Evolutionary conservation across 2,329 filamentous ascomycete species (phyloP), one percentile per base, ranked within the genome.

Genomic region (Furcasterigmium sp.): DNA sequence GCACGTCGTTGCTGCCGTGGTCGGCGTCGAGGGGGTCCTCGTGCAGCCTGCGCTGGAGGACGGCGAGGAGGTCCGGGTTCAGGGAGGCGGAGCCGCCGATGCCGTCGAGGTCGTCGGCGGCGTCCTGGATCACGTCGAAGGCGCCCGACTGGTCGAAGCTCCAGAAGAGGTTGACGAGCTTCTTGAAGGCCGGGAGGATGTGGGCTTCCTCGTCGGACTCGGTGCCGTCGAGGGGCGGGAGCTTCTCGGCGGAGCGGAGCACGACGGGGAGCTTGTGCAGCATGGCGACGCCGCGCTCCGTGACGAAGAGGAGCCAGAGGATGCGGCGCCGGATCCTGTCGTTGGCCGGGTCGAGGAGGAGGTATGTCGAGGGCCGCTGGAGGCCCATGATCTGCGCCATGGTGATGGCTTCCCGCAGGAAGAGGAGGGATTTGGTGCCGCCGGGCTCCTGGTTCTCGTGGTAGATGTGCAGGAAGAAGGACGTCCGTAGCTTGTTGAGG

Each of bases 381-480:
- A 76, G 56, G 1, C 66, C 58, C 50, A 75, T 62, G 36, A 75
- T 66, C 47, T 76, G 73, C 2, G 72, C 72, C 18, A 73, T 57
- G 0, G 72, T 72, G n/a, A 76, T 70, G 6, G 72, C 69, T 46
- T 76, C 72, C 6, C 73, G 62, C 7, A 76, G 51, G 47, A 71
- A 72, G 8, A 76, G 51, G 7, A 75, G 55, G 3, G 72, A 74
- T 40, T 68, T 67, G 2, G 60, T 62, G 1, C 71, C 69, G 3
- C 72, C 72, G 0, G 69, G 60, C 9, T 60, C 50, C 44, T 67
- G 62, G 42, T 76, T 75, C 51, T 76, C 72, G 48, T 75, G 65
- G 41, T 73, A 75, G 10, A 74, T 67, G 49, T 76, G 73, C 15
- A 76, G 55, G 38, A 75, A 76, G 48, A 76, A 76, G 0, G 70